These are phyloP conservation scores for Corchorus capsularis DNA, from an alignment of 345 rosid genomes.

Conservation along the genomic window DNA sequence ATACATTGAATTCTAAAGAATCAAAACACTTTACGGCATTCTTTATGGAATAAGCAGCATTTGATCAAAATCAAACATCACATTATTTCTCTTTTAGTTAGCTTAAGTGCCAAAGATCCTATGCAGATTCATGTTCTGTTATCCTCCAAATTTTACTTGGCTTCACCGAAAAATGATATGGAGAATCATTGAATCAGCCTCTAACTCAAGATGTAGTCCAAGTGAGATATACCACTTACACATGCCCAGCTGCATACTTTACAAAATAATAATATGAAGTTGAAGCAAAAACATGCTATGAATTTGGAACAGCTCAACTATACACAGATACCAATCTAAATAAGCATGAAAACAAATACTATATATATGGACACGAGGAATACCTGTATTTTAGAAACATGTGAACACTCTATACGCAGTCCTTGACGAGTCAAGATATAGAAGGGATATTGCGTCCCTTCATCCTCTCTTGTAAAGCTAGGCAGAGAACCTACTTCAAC, in stretches of 20 bases:
- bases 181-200: neutral
- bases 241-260: neutral
- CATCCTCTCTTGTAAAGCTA: slow-evolving; percentile 65
- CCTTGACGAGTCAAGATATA: slow-evolving; percentile 79
- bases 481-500: slow-evolving; percentile 76
- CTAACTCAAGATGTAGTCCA: neutral
- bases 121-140: neutral
- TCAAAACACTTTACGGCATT: neutral
- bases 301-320: neutral
- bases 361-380: neutral
- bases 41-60: too few species aligned
- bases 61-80: neutral
- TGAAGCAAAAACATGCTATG: neutral
- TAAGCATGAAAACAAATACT: neutral
- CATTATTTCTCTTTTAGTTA: neutral
- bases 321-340: neutral
- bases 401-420: slow-evolving; percentile 81
- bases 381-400: slow-evolving; percentile 74
- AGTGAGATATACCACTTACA: neutral
- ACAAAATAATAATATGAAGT: neutral
- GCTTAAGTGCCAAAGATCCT: neutral
- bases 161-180: neutral
- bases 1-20: neutral
- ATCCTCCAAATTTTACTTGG: neutral
- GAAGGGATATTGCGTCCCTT: slow-evolving; percentile 56